phyloP scores from a whole-genome alignment of 495 filamentous ascomycete species.

The Neurospora sublineolata region DNA sequence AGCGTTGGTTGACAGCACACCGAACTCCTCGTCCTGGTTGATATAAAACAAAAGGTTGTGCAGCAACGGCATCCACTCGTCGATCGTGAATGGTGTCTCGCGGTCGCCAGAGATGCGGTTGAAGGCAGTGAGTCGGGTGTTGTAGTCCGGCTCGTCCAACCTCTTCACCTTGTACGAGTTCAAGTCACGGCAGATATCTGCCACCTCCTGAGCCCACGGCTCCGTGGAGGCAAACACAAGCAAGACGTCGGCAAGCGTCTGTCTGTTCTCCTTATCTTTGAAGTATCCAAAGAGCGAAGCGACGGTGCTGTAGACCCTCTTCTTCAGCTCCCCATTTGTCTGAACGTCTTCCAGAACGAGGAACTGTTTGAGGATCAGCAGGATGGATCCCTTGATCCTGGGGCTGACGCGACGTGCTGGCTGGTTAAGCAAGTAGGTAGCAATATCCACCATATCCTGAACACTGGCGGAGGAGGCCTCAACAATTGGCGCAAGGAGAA shows the following conservation, averaged over 20 bases:
- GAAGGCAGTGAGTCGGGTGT: conserved; percentile 67
- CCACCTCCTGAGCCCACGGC: conserved; percentile 47
- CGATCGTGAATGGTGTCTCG: conserved; percentile 44
- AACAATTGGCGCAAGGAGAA: conserved; percentile 62
- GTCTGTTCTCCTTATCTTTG: conserved; percentile 62
- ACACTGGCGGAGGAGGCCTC: conserved; percentile 50
- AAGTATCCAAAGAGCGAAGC: conserved; percentile 77
- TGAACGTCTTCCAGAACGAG: conserved; percentile 62
- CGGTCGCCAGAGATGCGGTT: conserved; percentile 51
- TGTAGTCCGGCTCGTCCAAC: conserved; percentile 78
- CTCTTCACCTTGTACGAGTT: conserved; percentile 61
- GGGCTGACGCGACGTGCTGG: conserved; percentile 69
- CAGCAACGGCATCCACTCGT: conserved; percentile 82
- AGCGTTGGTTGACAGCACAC: conserved; percentile 68
- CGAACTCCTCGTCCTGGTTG: conserved; percentile 76
- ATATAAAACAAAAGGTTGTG: conserved; percentile 86
- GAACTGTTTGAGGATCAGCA: conserved; percentile 58
- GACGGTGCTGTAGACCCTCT: conserved; percentile 48
- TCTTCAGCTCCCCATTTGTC: conserved; percentile 44
- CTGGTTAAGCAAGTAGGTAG: conserved; percentile 70
- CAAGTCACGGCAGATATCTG: conserved; percentile 61
- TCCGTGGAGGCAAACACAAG: conserved; percentile 54
- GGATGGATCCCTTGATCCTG: conserved; percentile 67
- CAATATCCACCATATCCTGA: conserved; percentile 62
- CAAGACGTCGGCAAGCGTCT: conserved; percentile 60